Percentiles rank a stretch among this genome's conserved stretches.
Conservation (phyloP, 352 stramenopile genomes). For the Blastocystis sp. region DNA sequence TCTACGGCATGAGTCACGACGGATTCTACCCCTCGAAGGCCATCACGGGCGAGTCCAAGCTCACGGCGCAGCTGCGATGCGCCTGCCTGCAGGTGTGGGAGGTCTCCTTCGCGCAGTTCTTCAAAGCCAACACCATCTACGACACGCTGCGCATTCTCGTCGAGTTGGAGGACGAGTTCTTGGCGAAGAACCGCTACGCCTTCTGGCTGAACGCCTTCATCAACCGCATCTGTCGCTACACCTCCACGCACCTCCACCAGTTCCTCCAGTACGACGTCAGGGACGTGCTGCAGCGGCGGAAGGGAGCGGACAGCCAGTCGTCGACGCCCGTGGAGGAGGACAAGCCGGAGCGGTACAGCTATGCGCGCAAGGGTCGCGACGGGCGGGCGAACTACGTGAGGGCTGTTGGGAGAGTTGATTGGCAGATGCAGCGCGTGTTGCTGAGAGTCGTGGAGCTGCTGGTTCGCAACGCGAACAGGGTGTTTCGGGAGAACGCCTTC, state of each 20-base stretch:
- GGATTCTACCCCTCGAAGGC: conserved; percentile 65
- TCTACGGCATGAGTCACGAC: conserved; percentile 19
- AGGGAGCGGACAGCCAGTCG: not conserved
- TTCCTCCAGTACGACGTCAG: conserved; percentile 30
- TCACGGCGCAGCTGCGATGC: conserved; percentile 51
- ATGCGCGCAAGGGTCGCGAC: not conserved
- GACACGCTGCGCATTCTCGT: not conserved
- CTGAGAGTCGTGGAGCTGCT: not conserved
- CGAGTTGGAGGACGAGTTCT: conserved; percentile 13
- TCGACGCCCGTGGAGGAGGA: not conserved
- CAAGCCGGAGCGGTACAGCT: not conserved
- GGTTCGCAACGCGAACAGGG: not conserved
- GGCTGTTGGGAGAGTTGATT: not conserved
- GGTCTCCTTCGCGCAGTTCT: conserved; percentile 33
- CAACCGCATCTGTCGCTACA: conserved; percentile 24
- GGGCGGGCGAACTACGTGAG: not conserved
- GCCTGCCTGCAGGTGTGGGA: conserved; percentile 54
- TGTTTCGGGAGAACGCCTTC: conserved; percentile 6
- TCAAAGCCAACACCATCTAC: conserved; percentile 38
- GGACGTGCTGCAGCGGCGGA: conserved; percentile 2
- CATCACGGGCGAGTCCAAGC: conserved; percentile 4
- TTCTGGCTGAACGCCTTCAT: conserved; percentile 53
- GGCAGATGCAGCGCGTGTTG: not conserved
- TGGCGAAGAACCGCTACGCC: conserved; percentile 7
- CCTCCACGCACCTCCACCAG: not conserved